Conservation (phyloP, 768 basidiomycete genomes). For the Cystofilobasidium macerans region DNA sequence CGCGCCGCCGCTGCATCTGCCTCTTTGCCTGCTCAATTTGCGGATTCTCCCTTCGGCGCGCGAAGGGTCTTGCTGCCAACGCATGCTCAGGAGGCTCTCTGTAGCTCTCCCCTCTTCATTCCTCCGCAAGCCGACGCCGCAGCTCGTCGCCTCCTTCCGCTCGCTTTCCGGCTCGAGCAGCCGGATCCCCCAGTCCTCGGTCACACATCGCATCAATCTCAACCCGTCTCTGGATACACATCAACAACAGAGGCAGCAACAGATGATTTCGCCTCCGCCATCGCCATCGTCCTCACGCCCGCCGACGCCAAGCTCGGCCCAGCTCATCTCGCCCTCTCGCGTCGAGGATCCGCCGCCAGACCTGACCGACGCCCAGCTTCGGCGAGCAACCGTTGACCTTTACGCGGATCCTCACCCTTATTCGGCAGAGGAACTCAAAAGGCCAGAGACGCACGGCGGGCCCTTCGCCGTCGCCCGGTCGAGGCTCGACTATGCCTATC, state of each 20-base stretch:
- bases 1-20: no score
- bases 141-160: neutral
- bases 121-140: neutral
- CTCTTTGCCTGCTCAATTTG: no score
- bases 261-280: neutral
- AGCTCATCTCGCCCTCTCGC: constrained; percentile 4
- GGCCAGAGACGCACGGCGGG: constrained; percentile 18
- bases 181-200: neutral
- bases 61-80: neutral
- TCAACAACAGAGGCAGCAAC: neutral
- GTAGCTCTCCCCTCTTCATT: neutral
- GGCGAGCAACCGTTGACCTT: constrained; percentile 29
- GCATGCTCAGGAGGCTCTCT: neutral
- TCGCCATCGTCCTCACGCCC: neutral
- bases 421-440: constrained; percentile 7
- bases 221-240: neutral
- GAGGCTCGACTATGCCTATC: constrained; percentile 31
- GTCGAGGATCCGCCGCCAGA: constrained; percentile 20
- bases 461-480: constrained; percentile 15
- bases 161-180: neutral
- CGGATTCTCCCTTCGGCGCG: no score
- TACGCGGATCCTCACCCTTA: constrained; percentile 27
- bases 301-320: neutral
- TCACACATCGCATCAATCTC: neutral
- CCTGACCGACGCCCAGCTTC: constrained; percentile 24